A percentile compares a stretch with the other conserved stretches of the same genome.
phyloP scores from a whole-genome alignment of 2,329 filamentous ascomycete genomes.

The Penicillium sp. region DNA sequence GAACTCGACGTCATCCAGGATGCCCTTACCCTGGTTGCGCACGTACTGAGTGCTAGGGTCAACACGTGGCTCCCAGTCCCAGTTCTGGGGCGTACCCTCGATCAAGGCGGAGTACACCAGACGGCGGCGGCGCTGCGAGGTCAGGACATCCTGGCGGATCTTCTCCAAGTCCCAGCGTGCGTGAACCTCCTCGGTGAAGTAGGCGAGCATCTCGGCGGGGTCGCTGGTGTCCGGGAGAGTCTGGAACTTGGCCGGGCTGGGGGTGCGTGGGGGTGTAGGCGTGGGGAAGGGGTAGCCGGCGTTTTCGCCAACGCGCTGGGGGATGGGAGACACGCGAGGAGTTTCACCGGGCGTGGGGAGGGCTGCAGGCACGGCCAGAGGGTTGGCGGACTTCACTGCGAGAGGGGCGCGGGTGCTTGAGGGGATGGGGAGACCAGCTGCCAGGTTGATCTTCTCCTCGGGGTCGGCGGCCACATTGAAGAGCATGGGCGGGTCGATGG shows the following conservation, averaged over 20 bases:
- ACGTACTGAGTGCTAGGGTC: constrained; percentile 67
- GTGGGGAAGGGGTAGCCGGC: constrained; percentile 31
- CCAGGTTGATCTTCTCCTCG: constrained; percentile 72
- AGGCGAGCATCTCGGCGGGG: constrained; percentile 53
- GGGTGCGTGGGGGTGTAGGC: constrained; percentile 41
- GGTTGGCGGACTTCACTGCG: constrained; percentile 40
- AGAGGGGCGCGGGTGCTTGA: constrained; percentile 25
- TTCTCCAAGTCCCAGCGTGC: constrained; percentile 77
- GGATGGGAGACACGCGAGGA: constrained; percentile 29
- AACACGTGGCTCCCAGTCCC: constrained; percentile 76
- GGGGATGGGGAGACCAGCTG: constrained; percentile 33
- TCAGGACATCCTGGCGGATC: constrained; percentile 73
- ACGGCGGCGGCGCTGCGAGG: constrained; percentile 75
- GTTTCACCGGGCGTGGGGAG: constrained; percentile 37
- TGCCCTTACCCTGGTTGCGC: constrained; percentile 54
- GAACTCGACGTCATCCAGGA: constrained; percentile 43
- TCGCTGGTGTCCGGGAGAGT: constrained; percentile 35
- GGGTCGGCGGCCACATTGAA: constrained; percentile 79
- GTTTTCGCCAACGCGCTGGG: constrained; percentile 19
- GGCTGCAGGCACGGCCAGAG: constrained; percentile 13
- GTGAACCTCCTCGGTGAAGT: constrained; percentile 72
- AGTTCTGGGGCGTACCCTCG: constrained; percentile 73
- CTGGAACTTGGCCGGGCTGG: constrained; percentile 37
- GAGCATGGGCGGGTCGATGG: constrained; percentile 79
- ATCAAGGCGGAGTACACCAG: constrained; percentile 79